Percentiles rank a stretch among this genome's conserved stretches.
Conservation (phyloP, 139 green algal genomes). For the Auxenochlorella protothecoides region DNA sequence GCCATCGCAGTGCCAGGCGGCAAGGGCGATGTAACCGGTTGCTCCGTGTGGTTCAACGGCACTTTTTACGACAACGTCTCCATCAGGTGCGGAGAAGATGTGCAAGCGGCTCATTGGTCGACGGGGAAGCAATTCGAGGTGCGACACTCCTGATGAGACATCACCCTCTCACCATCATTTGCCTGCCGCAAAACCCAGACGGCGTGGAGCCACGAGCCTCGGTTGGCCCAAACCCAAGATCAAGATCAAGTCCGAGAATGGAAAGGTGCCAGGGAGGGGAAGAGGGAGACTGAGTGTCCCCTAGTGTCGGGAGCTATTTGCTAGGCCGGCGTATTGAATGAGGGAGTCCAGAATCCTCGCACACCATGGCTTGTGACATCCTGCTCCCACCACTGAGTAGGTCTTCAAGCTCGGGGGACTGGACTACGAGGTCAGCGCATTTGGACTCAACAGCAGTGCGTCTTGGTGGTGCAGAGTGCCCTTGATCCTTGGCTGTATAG, state of each 20-base stretch:
- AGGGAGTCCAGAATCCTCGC: too few species aligned
- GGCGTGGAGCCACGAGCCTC: conserved; percentile 47
- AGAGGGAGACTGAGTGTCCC: not conserved
- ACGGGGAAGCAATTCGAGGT: too few species aligned
- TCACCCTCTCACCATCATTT: too few species aligned
- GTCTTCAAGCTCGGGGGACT: not conserved
- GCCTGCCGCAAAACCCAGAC: not conserved
- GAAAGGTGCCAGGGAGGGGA: conserved; percentile 7
- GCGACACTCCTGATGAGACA: too few species aligned
- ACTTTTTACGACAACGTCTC: conserved; percentile 55
- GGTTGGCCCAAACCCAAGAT: conserved; percentile 76
- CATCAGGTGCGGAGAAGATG: not conserved
- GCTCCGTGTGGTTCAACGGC: conserved; percentile 36
- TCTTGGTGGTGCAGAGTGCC: too few species aligned
- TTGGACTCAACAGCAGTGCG: conserved; percentile 6
- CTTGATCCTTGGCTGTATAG: too few species aligned
- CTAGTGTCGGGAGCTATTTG: too few species aligned
- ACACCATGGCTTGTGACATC: too few species aligned
- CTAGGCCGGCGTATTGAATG: too few species aligned
- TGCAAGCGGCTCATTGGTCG: too few species aligned
- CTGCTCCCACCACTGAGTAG: too few species aligned
- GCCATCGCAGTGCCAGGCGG: not conserved
- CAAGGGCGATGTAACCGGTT: not conserved
- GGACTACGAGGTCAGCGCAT: not conserved
- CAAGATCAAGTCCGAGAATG: conserved; percentile 38